Evolutionary conservation across 2,329 filamentous ascomycete genomes (phyloP).

Genomic region (Pseudocercospora cruenta): DNA sequence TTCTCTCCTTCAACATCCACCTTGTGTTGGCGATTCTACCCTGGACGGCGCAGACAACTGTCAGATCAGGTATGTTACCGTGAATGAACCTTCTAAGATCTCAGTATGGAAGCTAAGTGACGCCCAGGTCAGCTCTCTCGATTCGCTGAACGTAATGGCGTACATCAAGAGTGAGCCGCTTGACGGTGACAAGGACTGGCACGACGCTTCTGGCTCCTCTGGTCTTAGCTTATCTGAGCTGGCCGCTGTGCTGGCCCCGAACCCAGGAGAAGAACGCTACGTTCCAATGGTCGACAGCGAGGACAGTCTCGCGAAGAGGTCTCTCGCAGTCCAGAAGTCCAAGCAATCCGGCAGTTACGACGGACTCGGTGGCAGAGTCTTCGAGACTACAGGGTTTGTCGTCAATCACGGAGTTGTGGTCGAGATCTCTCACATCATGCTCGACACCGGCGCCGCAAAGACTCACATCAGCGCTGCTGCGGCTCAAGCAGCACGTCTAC

Average conservation of each 20-base stretch:
- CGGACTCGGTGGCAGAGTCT: conserved; percentile 1
- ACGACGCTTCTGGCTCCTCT: background rate
- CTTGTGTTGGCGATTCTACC: no score
- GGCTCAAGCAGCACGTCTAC: background rate
- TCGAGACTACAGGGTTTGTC: conserved; percentile 16
- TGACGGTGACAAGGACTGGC: background rate
- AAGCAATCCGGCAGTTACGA: background rate
- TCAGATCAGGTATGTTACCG: background rate
- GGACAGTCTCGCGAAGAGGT: background rate
- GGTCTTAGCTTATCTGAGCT: no score
- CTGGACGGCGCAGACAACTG: no score
- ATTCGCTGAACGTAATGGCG: no score
- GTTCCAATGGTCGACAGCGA: no score
- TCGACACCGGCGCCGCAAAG: conserved; percentile 15
- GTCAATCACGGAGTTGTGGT: conserved; percentile 1
- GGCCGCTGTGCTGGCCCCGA: no score
- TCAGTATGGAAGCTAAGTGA: no score
- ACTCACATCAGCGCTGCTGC: conserved; percentile 13
- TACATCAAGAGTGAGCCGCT: background rate
- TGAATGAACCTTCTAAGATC: no score
- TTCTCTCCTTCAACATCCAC: background rate
- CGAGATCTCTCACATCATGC: conserved; percentile 11
- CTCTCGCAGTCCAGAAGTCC: background rate
- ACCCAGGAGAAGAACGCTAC: no score
- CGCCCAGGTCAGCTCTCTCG: no score